Conservation (phyloP, 2,329 filamentous ascomycete genomes). For the Colletotrichum gloeosporioides region DNA sequence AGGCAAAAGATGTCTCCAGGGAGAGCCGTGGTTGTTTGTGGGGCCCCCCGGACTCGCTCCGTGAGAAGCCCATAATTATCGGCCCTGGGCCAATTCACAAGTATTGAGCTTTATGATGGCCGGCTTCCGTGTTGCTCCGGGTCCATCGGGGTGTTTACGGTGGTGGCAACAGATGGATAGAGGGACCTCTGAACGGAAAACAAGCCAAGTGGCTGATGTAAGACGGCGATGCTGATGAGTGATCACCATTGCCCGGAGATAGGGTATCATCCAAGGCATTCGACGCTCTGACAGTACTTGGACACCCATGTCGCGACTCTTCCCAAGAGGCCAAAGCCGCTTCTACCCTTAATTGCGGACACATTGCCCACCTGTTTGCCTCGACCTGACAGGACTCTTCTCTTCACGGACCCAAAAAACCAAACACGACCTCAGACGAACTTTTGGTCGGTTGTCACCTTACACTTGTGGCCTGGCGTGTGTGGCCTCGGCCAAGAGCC, state of each 20-base stretch:
- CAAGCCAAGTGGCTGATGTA: not conserved
- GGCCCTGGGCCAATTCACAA: not conserved
- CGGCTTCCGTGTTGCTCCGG: not conserved
- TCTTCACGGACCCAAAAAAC: not conserved
- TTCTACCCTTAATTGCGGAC: constrained; percentile 5
- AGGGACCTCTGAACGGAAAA: not conserved
- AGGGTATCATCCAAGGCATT: not conserved
- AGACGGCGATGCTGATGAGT: not conserved
- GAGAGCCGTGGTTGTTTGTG: not conserved
- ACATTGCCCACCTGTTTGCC: not conserved
- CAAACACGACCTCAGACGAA: not conserved
- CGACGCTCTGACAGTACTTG: not conserved
- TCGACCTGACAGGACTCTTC: not conserved
- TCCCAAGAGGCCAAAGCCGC: constrained; percentile 1
- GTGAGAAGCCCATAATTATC: constrained; percentile 3
- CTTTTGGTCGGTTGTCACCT: not conserved
- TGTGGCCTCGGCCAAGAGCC: not conserved
- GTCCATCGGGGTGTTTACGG: not conserved
- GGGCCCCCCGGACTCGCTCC: not conserved
- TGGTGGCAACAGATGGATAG: not conserved
- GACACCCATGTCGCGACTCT: not conserved
- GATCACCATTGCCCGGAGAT: not conserved
- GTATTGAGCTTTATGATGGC: not conserved
- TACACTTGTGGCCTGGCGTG: constrained; percentile 5
- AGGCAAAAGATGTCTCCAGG: not conserved